Evolutionary conservation across 257 asterid genomes (phyloP).

Genomic region (Ajuga chamaepitys): DNA sequence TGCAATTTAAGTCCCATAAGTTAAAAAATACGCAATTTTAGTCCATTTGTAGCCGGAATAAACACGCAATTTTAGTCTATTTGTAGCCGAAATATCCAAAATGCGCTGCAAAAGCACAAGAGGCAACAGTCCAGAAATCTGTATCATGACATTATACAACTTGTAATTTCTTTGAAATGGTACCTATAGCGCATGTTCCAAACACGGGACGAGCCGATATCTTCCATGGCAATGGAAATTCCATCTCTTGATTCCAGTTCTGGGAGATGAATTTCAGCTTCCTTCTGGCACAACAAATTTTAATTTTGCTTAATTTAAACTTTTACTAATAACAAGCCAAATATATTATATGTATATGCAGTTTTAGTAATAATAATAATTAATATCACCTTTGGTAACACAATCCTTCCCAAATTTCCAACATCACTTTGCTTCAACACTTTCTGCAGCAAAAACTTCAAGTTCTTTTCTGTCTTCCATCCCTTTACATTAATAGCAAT

Average conservation of each 20-base stretch:
- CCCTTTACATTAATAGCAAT: slow-evolving; percentile 21
- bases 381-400: slow-evolving; percentile 69
- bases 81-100: too few relatives aligned
- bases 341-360: neutral
- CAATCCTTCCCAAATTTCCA: slow-evolving; percentile 91
- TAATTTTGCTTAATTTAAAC: neutral
- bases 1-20: too few relatives aligned
- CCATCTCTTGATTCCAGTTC: slow-evolving; percentile 89
- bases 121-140: too few relatives aligned
- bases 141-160: too few relatives aligned
- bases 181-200: slow-evolving; percentile 93
- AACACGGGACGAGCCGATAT: slow-evolving; percentile 73
- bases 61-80: too few relatives aligned
- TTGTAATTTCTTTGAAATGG: neutral
- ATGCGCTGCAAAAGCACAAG: too few relatives aligned
- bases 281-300: slow-evolving; percentile 44
- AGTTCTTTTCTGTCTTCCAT: slow-evolving; percentile 61
- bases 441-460: slow-evolving; percentile 89
- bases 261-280: slow-evolving; percentile 89
- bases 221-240: slow-evolving; percentile 81
- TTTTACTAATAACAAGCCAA: neutral
- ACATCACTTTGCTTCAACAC: slow-evolving; percentile 98
- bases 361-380: neutral
- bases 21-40: too few relatives aligned
- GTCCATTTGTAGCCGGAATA: too few relatives aligned